phyloP scores from a whole-genome alignment of 164 flowering plant genomes.

The Nymphaea thermarum region DNA sequence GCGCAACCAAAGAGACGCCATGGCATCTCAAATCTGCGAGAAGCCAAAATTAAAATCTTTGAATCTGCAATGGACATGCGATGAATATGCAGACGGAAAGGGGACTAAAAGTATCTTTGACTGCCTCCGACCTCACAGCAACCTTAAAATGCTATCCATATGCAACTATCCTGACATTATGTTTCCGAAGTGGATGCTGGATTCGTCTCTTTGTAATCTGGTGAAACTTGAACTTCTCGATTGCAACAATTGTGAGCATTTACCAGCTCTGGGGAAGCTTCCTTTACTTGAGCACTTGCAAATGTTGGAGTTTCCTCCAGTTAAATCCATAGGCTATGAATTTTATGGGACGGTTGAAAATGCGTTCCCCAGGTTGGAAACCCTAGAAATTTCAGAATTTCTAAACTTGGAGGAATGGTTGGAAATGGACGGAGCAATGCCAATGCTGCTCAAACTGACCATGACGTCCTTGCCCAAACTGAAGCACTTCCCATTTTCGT shows the following conservation, averaged over 20 bases:
- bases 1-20: neutral
- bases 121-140: neutral
- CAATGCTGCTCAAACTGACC: neutral
- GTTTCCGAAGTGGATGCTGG: neutral
- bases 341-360: neutral
- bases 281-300: neutral
- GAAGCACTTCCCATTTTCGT: neutral
- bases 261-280: neutral
- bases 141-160: neutral
- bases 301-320: neutral
- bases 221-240: neutral
- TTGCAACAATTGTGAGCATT: neutral
- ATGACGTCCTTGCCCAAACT: neutral
- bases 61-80: neutral
- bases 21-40: neutral
- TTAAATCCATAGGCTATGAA: neutral
- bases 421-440: neutral
- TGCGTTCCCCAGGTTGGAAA: neutral
- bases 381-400: neutral
- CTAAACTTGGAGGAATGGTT: neutral
- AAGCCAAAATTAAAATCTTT: neutral
- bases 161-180: neutral
- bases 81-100: neutral
- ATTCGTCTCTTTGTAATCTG: neutral
- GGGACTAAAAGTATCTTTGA: neutral